Base-by-base conservation (phyloP, 2,329 filamentous ascomycete species). In the Elsinoe fawcettii region DNA sequence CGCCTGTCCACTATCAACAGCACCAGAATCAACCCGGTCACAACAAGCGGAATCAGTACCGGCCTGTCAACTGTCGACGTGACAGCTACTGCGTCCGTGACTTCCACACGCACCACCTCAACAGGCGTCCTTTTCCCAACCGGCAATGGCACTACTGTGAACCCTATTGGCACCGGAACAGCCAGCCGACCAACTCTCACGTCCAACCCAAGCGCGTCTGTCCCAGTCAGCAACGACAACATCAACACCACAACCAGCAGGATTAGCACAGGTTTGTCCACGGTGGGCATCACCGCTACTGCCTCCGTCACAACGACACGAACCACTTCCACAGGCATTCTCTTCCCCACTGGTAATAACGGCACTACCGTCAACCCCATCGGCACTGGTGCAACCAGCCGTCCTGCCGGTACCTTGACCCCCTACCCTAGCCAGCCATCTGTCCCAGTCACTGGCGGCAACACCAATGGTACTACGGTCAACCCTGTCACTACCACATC, bases 401-500 rank as follows among this genome's bases (percentile, higher is more conserved):
- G 51, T 36, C 36, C 39, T 14, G 51, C 39, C 36, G 36, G 32
- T 20, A 43, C 51, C 5, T 25, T 55, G n/a, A 12, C 51, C 23
- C 14, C 51, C 14, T 43, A 55, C 39, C 49, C 49, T 20, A 37
- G 27, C 27, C 41, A 44, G 41, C 20, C 30, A n/a, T 14, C n/a
- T 56, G 36, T 47, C 16, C 41, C 55, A 36, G 39, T 37, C 43
- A 34, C 20, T 37, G 32, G 39, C n/a, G 39, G 23, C 30, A 44
- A 27, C 51, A 55, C 30, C 51, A 37, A 25, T 14, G 30, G 51
- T 20, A 37, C 51, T 16, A 41, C 49, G 20, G 23, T 47, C 44
- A 47, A 41, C 47, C 25, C 58, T 25, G 36, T 58, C 55, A 16
- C 54, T 8, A 46, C 53, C 51, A 41, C 53, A 41, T n/a, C 59